These are phyloP conservation scores for Choricystis sp. DNA, from an alignment of 139 green algal genomes.

Conservation along the genomic window DNA sequence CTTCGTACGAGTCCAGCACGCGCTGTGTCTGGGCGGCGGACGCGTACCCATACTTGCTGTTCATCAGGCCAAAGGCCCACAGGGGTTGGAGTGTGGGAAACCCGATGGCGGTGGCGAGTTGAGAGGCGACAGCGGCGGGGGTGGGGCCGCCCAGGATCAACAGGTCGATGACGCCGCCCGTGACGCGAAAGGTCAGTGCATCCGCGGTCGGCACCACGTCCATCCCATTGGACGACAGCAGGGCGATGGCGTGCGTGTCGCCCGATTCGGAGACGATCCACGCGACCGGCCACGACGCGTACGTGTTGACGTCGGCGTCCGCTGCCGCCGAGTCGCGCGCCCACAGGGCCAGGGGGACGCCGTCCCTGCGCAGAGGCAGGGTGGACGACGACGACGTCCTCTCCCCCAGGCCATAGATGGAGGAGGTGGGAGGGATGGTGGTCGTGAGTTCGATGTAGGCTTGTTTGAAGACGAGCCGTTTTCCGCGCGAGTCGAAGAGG, in stretches of 20 bases:
- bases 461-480: conserved; percentile 20
- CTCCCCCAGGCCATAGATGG: conserved; percentile 36
- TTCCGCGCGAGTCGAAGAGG: conserved; percentile 13
- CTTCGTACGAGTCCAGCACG: conserved; percentile 39
- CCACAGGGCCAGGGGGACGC: conserved; percentile 28
- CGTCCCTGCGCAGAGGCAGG: conserved; percentile 1
- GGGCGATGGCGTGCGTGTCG: conserved; percentile 29
- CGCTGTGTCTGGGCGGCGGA: conserved; percentile 25
- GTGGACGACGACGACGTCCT: conserved; percentile 1
- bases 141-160: conserved; percentile 33
- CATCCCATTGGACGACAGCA: conserved; percentile 58
- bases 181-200: conserved; percentile 28
- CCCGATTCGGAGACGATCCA: conserved; percentile 24
- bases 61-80: conserved; percentile 60
- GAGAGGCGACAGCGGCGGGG: conserved; percentile 41
- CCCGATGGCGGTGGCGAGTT: conserved; percentile 58
- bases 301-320: conserved; percentile 32
- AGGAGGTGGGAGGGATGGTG: conserved; percentile 2
- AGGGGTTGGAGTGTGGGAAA: conserved; percentile 42
- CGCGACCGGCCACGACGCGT: conserved; percentile 34
- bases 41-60: conserved; percentile 55
- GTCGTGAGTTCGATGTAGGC: conserved; percentile 37
- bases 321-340: conserved; percentile 22
- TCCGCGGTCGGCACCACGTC: conserved; percentile 24
- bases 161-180: conserved; percentile 51